Percentiles rank a stretch among this genome's conserved stretches.
These are phyloP conservation scores for Fagopyrum homotropicum DNA, from an alignment of 148 eudicot species.

Conservation along the genomic window DNA sequence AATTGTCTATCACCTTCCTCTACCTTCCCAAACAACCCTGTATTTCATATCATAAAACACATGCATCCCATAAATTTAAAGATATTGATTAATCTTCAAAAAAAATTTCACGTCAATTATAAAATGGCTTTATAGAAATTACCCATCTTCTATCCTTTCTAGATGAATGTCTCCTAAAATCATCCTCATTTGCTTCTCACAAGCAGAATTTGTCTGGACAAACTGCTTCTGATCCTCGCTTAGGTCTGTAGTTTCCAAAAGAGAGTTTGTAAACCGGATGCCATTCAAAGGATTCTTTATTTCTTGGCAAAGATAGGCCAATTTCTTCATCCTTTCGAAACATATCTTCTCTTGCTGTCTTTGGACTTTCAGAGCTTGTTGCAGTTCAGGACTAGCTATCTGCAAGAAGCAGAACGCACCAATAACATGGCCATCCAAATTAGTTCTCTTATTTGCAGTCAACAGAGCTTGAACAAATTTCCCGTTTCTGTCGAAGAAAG, in stretches of 20 bases:
- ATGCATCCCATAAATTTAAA: neutral
- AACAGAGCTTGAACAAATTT: conserved; percentile 73
- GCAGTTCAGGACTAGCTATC: conserved; percentile 77
- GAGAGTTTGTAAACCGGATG: conserved; percentile 63
- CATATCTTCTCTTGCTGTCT: conserved; percentile 58
- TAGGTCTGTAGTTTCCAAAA: conserved; percentile 60
- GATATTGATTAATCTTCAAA: neutral
- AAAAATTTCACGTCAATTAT: neutral
- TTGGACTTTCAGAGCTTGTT: conserved; percentile 61
- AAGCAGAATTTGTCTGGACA: conserved; percentile 70
- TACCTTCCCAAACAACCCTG: too few relatives aligned
- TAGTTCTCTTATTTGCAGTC: conserved; percentile 79
- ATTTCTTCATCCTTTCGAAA: conserved; percentile 64
- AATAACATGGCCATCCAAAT: conserved; percentile 55
- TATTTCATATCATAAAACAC: neutral
- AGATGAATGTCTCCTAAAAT: conserved; percentile 61
- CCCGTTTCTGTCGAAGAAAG: conserved; percentile 62
- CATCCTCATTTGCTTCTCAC: conserved; percentile 81
- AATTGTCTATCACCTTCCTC: neutral
- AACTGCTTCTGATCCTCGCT: conserved; percentile 81
- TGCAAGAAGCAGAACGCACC: conserved; percentile 96
- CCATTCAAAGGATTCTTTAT: conserved; percentile 81
- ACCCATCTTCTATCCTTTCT: conserved; percentile 78
- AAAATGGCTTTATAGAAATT: conserved; percentile 14
- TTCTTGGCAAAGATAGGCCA: conserved; percentile 80